Evolutionary conservation across 2,329 filamentous ascomycete genomes (phyloP).

Genomic region (Corynespora cassiicola): DNA sequence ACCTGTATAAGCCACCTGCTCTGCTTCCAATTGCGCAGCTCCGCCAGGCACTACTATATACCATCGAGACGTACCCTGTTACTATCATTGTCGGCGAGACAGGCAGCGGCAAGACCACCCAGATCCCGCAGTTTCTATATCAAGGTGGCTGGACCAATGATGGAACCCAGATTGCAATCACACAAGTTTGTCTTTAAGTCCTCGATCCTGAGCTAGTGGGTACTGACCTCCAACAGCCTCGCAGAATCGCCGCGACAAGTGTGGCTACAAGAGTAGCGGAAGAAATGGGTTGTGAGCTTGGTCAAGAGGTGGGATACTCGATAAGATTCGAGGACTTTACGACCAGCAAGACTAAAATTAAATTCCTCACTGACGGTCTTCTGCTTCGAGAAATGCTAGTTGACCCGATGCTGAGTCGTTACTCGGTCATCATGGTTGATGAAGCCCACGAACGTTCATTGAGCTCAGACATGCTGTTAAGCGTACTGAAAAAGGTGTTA

Average conservation of each 20-base stretch:
- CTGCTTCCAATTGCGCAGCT: slow-evolving; percentile 89
- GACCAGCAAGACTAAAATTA: slow-evolving; percentile 83
- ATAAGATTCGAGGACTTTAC: slow-evolving; percentile 93
- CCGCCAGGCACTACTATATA: slow-evolving; percentile 78
- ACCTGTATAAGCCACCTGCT: slow-evolving; percentile 83
- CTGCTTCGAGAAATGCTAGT: slow-evolving; percentile 91
- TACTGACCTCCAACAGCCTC: slow-evolving; percentile 70
- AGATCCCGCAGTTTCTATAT: slow-evolving; percentile 90
- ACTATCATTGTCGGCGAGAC: slow-evolving; percentile 93
- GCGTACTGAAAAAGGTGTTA: slow-evolving; percentile 87
- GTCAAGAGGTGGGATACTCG: slow-evolving; percentile 87
- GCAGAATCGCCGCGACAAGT: slow-evolving; percentile 88
- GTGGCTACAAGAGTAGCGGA: slow-evolving; percentile 89
- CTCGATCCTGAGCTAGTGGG: slow-evolving; percentile 1
- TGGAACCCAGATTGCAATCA: slow-evolving; percentile 84
- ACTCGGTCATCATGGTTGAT: slow-evolving; percentile 97
- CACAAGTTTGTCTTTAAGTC: slow-evolving; percentile 69
- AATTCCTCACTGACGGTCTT: slow-evolving; percentile 93
- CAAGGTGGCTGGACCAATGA: slow-evolving; percentile 86
- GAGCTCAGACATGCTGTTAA: slow-evolving; percentile 89
- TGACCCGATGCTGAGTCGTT: slow-evolving; percentile 87
- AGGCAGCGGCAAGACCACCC: slow-evolving; percentile 79
- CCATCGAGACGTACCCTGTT: slow-evolving; percentile 82
- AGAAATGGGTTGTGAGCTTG: slow-evolving; percentile 83
- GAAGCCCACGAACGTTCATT: slow-evolving; percentile 95